Conservation (phyloP, 1,284 basidiomycete genomes). For the Limonomyces culmigenus region DNA sequence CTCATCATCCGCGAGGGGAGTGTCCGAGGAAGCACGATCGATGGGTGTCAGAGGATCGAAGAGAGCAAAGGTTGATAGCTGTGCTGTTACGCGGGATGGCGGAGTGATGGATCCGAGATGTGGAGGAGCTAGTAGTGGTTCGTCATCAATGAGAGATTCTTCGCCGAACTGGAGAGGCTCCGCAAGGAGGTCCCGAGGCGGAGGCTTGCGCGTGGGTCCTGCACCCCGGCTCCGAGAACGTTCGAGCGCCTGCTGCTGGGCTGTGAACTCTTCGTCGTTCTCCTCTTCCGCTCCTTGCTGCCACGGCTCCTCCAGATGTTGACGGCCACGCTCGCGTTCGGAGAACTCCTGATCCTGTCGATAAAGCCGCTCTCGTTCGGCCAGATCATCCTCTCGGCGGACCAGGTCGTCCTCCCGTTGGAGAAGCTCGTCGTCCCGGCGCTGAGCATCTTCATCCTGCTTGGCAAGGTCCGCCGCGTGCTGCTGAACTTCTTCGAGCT, state of each 20-base stretch:
- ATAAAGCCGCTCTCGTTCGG: conserved; percentile 1
- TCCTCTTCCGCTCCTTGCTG: not conserved
- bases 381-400: conserved; percentile 1
- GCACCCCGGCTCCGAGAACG: not conserved
- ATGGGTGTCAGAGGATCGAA: too few relatives aligned
- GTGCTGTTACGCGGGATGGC: too few relatives aligned
- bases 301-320: not conserved
- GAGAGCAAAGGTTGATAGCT: too few relatives aligned
- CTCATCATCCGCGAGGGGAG: not conserved
- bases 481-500: conserved; percentile 12
- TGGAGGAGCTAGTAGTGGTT: too few relatives aligned
- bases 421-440: not conserved
- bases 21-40: not conserved
- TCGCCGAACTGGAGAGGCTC: too few relatives aligned
- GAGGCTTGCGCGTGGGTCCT: too few relatives aligned
- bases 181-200: too few relatives aligned
- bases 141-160: too few relatives aligned
- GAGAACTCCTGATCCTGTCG: not conserved
- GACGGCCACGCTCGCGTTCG: not conserved
- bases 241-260: not conserved
- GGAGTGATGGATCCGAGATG: too few relatives aligned
- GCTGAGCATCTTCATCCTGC: not conserved
- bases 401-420: not conserved
- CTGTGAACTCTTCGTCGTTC: not conserved
- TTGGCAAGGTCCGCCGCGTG: conserved; percentile 8